Base-by-base conservation (phyloP, 2,329 filamentous ascomycete species). In the Botrytis aclada region DNA sequence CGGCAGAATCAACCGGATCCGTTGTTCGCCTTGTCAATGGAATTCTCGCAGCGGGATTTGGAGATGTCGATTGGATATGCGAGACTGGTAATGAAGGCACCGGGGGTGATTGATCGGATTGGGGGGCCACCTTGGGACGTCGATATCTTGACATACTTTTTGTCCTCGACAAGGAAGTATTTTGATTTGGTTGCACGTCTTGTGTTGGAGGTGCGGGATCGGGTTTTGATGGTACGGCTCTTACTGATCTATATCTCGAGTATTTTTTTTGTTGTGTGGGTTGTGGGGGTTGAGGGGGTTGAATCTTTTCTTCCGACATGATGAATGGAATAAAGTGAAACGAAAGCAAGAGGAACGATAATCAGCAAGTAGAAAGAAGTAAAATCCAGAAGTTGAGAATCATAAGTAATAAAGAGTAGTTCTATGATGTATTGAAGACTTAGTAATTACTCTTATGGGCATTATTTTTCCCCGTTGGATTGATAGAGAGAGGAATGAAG, bases 181-280 rank as follows among this genome's bases (percentile, higher is more conserved):
- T 69, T 32, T 65, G 29, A 29, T 0, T 62, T 61, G 43, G 67
- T 43, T 72, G 64, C 8, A 39, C 79, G 61, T 79, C 74, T 34
- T 77, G 75, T 34, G 34, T 69, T 32, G 41, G 20, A 34, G 39
- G 41, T 12, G 65, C 43, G 25, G 62, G 54, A 58, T 73, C 39
- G 10, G 71, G n/a, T 39, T 80, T 75, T 37, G 73, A 45, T 29
- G 73, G 79, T 18, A 82, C 82, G 75, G 84, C 84, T 73, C 88
- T 82, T 72, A 89, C 86, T 43, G 87, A 88, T 75, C 87, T 84
- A 80, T 90, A 90, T 60, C 88, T 85, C 71, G 87, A 87, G 79
- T 88, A 85, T 78, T 87, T 88, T 70, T 81, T 88, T 70, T 81
- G 79, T 43, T 79, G 79, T 32, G 74, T 60, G 69, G 72, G 54